Percentiles rank a stretch among this genome's conserved stretches.
phyloP scores from a whole-genome alignment of 257 asterid genomes.

The Voacanga thouarsii region DNA sequence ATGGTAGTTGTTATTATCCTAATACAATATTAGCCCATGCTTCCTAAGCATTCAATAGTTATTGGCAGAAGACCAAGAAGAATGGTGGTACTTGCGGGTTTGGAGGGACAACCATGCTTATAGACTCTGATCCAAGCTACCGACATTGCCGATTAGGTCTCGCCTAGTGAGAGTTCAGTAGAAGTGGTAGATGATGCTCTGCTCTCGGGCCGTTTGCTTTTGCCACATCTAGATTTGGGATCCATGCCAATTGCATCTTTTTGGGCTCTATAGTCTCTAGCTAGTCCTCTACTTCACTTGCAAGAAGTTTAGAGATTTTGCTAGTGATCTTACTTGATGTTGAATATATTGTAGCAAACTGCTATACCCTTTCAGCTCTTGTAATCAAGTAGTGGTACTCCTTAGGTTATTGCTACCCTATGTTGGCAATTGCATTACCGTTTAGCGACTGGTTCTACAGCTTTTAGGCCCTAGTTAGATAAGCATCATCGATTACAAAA shows the following conservation, averaged over 20 bases:
- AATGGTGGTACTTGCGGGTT: constrained; percentile 80
- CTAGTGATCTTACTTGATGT: too few relatives aligned
- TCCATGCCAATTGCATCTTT: neutral
- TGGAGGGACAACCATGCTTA: constrained; percentile 90
- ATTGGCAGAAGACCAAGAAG: constrained; percentile 81
- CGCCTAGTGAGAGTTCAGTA: constrained; percentile 27
- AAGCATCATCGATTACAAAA: too few relatives aligned
- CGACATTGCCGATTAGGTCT: constrained; percentile 61
- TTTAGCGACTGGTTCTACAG: too few relatives aligned
- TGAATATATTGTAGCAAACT: too few relatives aligned
- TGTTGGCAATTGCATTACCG: too few relatives aligned
- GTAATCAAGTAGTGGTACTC: too few relatives aligned
- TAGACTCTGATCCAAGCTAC: constrained; percentile 82
- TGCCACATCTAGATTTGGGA: neutral
- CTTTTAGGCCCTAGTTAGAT: too few relatives aligned
- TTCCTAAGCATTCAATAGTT: constrained; percentile 83
- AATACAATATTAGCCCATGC: constrained; percentile 76
- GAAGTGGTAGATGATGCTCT: neutral
- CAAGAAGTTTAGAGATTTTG: neutral
- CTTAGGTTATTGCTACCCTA: too few relatives aligned
- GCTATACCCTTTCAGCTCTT: too few relatives aligned
- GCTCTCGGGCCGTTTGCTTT: neutral
- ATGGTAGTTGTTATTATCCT: constrained; percentile 68
- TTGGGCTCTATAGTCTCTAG: neutral
- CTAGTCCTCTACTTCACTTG: neutral